These are phyloP conservation scores for Warburgia ugandensis DNA, from an alignment of 164 flowering plant species.

Conservation along the genomic window DNA sequence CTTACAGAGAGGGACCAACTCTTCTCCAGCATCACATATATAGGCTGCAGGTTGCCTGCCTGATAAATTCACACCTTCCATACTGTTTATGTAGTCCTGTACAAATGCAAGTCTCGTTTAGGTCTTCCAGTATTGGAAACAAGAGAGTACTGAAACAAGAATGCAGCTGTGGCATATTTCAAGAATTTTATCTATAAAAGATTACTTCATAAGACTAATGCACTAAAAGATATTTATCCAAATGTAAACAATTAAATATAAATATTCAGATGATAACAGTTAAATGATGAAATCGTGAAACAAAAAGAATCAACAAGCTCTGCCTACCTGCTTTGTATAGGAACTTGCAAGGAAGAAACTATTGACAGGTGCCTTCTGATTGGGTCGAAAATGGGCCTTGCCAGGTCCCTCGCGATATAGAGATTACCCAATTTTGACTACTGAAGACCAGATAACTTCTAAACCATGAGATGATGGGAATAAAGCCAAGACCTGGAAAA, in stretches of 20 bases:
- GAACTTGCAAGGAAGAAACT: constrained; percentile 99
- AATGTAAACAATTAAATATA: too few relatives aligned
- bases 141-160: too few relatives aligned
- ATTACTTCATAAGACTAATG: too few relatives aligned
- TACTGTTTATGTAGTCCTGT: constrained; percentile 96
- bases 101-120: constrained; percentile 5
- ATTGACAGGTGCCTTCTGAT: constrained; percentile 82
- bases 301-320: background rate
- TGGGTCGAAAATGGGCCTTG: constrained; percentile 89
- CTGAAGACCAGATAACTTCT: constrained; percentile 88
- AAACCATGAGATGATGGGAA: constrained; percentile 92
- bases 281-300: background rate
- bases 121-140: background rate
- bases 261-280: too few relatives aligned
- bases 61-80: constrained; percentile 96
- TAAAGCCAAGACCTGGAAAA: constrained; percentile 56
- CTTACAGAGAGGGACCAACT: constrained; percentile 44
- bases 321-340: constrained; percentile 84
- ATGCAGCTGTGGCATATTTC: background rate
- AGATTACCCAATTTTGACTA: constrained; percentile 91
- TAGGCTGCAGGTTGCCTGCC: constrained; percentile 94
- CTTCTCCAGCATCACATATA: constrained; percentile 78
- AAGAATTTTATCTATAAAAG: too few relatives aligned
- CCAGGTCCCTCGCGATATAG: constrained; percentile 94
- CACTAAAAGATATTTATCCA: too few relatives aligned